Conservation (phyloP, 164 flowering plant species). For the Tinospora cordifolia region DNA sequence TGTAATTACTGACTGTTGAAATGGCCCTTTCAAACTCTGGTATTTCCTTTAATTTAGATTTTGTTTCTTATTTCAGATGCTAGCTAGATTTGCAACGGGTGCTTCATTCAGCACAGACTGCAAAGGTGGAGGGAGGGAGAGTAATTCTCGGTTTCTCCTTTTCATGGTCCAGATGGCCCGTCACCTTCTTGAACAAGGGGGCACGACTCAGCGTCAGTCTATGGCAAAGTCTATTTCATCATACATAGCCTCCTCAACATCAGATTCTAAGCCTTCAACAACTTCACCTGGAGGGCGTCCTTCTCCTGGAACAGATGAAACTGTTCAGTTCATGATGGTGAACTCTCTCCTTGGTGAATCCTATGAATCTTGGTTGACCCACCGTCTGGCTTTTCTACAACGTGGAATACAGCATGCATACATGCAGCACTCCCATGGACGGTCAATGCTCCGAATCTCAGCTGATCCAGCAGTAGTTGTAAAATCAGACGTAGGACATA, state of each 20-base stretch:
- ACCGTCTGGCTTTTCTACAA: constrained; percentile 71
- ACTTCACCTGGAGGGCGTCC: constrained; percentile 37
- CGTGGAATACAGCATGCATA: constrained; percentile 90
- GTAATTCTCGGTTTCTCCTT: constrained; percentile 85
- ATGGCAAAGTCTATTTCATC: constrained; percentile 58
- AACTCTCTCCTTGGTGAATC: constrained; percentile 84
- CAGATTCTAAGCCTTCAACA: constrained; percentile 43
- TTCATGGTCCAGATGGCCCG: constrained; percentile 96
- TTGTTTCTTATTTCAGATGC: constrained; percentile 51
- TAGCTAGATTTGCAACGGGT: constrained; percentile 93
- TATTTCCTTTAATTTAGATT: neutral
- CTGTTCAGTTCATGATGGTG: constrained; percentile 98
- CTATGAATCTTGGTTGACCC: constrained; percentile 81
- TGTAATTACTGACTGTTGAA: no score
- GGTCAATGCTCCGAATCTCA: constrained; percentile 39
- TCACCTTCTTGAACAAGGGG: constrained; percentile 81
- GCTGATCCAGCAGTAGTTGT: constrained; percentile 27
- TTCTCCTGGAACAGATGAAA: constrained; percentile 61
- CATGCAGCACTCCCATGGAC: constrained; percentile 71
- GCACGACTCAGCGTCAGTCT: constrained; percentile 45
- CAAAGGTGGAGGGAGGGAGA: constrained; percentile 94
- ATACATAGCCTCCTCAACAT: constrained; percentile 43
- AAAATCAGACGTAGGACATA: constrained; percentile 26
- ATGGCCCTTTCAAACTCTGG: no score
- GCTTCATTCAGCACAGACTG: constrained; percentile 84